Conservation (phyloP, 2,329 filamentous ascomycete species). For the Ceratocystis colombiana region DNA sequence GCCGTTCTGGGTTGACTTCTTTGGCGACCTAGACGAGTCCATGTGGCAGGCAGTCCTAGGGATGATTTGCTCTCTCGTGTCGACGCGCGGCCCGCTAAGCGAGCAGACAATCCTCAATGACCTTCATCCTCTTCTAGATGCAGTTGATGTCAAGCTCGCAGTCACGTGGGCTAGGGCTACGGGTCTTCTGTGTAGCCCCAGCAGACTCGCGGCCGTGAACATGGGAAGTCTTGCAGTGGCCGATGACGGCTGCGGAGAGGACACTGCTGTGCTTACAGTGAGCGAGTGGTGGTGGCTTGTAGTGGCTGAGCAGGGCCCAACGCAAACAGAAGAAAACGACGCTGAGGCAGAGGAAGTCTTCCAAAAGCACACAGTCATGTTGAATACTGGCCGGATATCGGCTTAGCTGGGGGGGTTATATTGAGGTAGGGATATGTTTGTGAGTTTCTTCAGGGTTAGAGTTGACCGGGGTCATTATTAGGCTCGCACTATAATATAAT, state of each 20-base stretch:
- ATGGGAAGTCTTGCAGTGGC: neutral
- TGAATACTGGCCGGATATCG: constrained; percentile 20
- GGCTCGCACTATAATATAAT: too few relatives aligned
- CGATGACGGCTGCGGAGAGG: neutral
- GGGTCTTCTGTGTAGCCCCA: constrained; percentile 38
- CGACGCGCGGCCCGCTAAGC: constrained; percentile 50
- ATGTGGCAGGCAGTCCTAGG: constrained; percentile 57
- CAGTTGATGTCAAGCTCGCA: constrained; percentile 51
- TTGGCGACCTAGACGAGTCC: constrained; percentile 46
- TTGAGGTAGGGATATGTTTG: too few relatives aligned
- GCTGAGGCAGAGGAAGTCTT: constrained; percentile 16
- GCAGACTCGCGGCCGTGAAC: constrained; percentile 28
- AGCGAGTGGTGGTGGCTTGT: constrained; percentile 61
- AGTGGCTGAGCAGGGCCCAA: constrained; percentile 34
- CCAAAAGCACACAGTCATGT: constrained; percentile 22
- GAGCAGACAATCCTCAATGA: constrained; percentile 44
- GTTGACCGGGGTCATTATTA: too few relatives aligned
- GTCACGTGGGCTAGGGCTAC: constrained; percentile 48
- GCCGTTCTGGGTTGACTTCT: constrained; percentile 64
- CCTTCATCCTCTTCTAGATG: constrained; percentile 49
- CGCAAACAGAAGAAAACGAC: neutral
- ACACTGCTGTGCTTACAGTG: constrained; percentile 34
- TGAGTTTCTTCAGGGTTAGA: too few relatives aligned
- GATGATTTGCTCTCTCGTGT: constrained; percentile 52
- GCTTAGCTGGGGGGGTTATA: neutral